These are phyloP conservation scores for Fonsecaea nubica DNA, from an alignment of 2,329 filamentous ascomycete genomes.

Conservation along the genomic window DNA sequence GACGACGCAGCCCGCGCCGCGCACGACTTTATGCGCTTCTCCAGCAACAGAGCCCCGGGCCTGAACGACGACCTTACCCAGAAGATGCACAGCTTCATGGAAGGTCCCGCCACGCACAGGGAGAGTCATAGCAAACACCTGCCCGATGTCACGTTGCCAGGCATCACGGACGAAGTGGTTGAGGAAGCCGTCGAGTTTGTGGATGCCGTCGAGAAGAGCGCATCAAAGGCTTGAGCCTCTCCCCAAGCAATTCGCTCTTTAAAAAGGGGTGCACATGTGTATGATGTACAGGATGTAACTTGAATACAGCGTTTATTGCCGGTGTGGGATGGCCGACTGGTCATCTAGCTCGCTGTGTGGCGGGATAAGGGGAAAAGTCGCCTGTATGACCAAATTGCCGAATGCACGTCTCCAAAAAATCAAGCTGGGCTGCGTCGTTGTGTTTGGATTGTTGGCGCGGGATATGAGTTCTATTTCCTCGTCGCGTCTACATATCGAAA, in stretches of 20 bases:
- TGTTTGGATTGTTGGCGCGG: neutral
- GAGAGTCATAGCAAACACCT: constrained; percentile 35
- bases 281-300: neutral
- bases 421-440: neutral
- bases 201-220: constrained; percentile 23
- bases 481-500: neutral
- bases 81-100: constrained; percentile 32
- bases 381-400: neutral
- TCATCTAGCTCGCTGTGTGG: too few relatives aligned
- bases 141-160: constrained; percentile 33
- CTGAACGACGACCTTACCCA: constrained; percentile 33
- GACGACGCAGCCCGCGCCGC: constrained; percentile 31
- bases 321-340: neutral
- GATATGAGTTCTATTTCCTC: neutral
- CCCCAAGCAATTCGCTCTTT: neutral
- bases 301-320: neutral
- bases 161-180: constrained; percentile 34
- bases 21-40: constrained; percentile 24
- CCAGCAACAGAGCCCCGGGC: constrained; percentile 15
- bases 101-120: constrained; percentile 29
- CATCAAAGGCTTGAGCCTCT: neutral
- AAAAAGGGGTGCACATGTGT: neutral
- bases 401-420: neutral
- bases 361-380: neutral
- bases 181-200: constrained; percentile 35